Conservation (phyloP, 352 stramenopile species). For the Phytophthora fragariaefolia region DNA sequence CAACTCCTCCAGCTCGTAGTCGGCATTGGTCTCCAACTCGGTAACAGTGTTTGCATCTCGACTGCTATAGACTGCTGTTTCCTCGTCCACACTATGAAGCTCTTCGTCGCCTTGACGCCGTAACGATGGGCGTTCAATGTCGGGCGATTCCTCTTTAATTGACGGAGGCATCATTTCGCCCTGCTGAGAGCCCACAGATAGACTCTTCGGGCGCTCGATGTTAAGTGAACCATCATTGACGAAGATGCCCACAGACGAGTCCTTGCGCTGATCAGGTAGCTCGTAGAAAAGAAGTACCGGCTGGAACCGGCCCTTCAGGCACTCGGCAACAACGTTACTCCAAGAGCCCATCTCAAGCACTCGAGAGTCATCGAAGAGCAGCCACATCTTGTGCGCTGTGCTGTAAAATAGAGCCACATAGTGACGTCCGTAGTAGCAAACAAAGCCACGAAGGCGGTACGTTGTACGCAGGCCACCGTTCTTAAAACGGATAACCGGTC, state of each 20-base stretch:
- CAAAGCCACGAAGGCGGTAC: constrained; percentile 81
- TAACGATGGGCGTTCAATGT: constrained; percentile 50
- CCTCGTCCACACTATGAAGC: constrained; percentile 47
- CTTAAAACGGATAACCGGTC: constrained; percentile 72
- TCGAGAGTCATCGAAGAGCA: constrained; percentile 87
- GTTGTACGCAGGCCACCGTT: constrained; percentile 75
- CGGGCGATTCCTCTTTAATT: constrained; percentile 61
- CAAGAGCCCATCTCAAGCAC: constrained; percentile 81
- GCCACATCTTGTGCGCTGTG: constrained; percentile 86
- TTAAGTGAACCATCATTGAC: constrained; percentile 37
- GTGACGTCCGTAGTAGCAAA: constrained; percentile 87
- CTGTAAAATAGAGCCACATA: constrained; percentile 89
- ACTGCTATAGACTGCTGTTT: constrained; percentile 24
- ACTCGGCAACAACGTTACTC: constrained; percentile 78
- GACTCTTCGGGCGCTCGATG: constrained; percentile 57
- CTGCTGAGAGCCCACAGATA: constrained; percentile 62
- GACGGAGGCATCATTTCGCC: constrained; percentile 53
- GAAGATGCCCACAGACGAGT: constrained; percentile 80
- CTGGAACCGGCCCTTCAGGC: constrained; percentile 84
- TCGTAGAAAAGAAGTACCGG: constrained; percentile 88
- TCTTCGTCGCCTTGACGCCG: constrained; percentile 36
- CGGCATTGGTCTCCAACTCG: constrained; percentile 57
- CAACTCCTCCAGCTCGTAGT: constrained; percentile 63
- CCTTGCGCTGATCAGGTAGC: constrained; percentile 79
- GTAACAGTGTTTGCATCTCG: constrained; percentile 32